A percentile compares a stretch with the other conserved stretches of the same genome.
phyloP scores from a whole-genome alignment of 2,329 filamentous ascomycete genomes.

The Byssothecium circinans region DNA sequence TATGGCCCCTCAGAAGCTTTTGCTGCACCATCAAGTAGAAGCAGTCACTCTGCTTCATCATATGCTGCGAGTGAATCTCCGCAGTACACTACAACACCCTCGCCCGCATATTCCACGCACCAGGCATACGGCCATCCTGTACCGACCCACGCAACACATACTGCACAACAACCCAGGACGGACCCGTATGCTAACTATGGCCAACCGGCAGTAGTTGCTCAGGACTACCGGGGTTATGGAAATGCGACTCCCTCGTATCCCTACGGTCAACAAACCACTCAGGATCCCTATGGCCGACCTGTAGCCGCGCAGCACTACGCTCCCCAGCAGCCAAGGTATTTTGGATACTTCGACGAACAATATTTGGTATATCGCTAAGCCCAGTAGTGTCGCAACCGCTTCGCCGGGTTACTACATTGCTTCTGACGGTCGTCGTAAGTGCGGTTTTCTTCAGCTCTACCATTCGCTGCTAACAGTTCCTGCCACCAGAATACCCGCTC shows the following conservation, averaged over 20 bases:
- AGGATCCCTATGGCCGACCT: constrained; percentile 31
- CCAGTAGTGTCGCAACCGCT: constrained; percentile 31
- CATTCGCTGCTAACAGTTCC: constrained; percentile 14
- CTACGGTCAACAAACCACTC: constrained; percentile 31
- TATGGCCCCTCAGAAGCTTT: constrained; percentile 41
- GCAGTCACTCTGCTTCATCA: constrained; percentile 17
- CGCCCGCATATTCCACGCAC: constrained; percentile 29
- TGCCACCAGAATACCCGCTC: constrained; percentile 35
- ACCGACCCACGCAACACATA: constrained; percentile 26
- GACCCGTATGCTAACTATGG: constrained; percentile 34
- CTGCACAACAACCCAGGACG: constrained; percentile 34
- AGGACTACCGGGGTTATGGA: constrained; percentile 23
- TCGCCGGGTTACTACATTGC: constrained; percentile 42
- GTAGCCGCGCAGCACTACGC: constrained; percentile 23
- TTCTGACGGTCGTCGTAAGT: constrained; percentile 44
- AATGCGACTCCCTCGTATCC: constrained; percentile 25
- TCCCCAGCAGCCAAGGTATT: constrained; percentile 43
- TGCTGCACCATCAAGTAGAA: constrained; percentile 21
- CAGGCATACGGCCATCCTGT: constrained; percentile 28
- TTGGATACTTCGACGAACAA: constrained; percentile 42
- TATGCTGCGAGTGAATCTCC: constrained; percentile 28
- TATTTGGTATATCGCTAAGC: constrained; percentile 47
- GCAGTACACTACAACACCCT: constrained; percentile 38
- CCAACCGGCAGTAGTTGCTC: constrained; percentile 18
- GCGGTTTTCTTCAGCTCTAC: constrained; percentile 2